phyloP scores from a whole-genome alignment of 164 flowering plant species.

The Vitis cinerea region DNA sequence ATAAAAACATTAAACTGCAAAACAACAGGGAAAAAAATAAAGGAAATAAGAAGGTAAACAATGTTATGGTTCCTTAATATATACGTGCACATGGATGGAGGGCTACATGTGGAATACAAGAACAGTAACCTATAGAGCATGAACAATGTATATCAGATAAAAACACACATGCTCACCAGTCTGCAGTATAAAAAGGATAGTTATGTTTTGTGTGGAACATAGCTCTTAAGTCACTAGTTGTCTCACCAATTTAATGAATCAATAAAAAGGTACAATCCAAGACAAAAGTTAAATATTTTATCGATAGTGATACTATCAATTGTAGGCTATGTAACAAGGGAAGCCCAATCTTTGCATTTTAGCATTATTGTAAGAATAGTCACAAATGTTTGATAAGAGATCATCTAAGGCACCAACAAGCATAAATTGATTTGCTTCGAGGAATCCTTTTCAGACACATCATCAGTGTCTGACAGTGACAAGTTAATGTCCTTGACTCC shows the following conservation, averaged over 20 bases:
- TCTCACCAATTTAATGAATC: too few species aligned
- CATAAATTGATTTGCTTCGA: neutral
- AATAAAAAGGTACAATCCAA: too few species aligned
- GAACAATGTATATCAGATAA: neutral
- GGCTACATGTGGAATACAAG: neutral
- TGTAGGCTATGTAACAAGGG: neutral
- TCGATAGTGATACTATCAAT: neutral
- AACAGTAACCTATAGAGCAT: neutral
- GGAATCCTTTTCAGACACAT: neutral
- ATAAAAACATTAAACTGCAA: constrained; percentile 85
- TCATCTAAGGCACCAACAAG: too few species aligned
- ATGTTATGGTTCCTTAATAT: neutral
- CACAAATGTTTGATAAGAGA: neutral
- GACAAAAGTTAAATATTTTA: too few species aligned
- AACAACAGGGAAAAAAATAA: neutral
- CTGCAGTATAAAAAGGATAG: neutral
- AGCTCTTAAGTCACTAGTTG: neutral
- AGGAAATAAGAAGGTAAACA: too few species aligned
- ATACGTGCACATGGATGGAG: neutral
- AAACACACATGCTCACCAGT: neutral
- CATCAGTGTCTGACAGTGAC: too few species aligned
- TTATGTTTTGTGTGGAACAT: neutral
- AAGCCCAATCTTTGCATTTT: neutral
- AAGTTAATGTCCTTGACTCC: too few species aligned
- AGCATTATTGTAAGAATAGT: neutral